Evolutionary conservation across 805 yeast genomes (phyloP).

Genomic region (Wickerhamomyces ciferrii): DNA sequence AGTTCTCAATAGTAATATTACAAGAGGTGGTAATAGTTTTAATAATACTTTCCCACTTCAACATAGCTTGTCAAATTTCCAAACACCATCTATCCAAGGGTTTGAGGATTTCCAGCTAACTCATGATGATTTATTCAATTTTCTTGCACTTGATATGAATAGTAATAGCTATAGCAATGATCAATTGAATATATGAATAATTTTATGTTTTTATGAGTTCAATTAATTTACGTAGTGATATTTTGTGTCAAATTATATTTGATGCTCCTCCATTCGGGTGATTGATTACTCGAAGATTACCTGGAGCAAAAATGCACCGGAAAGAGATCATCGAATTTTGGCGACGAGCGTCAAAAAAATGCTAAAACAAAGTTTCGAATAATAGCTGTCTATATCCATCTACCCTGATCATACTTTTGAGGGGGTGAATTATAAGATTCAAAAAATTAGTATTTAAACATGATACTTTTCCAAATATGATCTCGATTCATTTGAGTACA

Average conservation of each 20-base stretch:
- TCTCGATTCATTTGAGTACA: too few species aligned
- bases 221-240: too few species aligned
- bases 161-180: slow-evolving; percentile 17
- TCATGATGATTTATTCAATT: slow-evolving; percentile 26
- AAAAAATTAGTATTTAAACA: not conserved
- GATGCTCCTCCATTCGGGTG: not conserved
- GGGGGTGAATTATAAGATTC: too few species aligned
- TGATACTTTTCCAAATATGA: not conserved
- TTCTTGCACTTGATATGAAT: slow-evolving; percentile 20
- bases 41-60: not conserved
- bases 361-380: not conserved
- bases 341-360: not conserved
- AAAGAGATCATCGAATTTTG: not conserved
- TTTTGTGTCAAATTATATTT: too few species aligned
- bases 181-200: too few species aligned
- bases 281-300: not conserved
- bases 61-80: slow-evolving; percentile 7
- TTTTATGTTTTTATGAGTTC: too few species aligned
- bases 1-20: not conserved
- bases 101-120: slow-evolving; percentile 20
- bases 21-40: not conserved
- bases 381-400: not conserved
- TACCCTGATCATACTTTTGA: too few species aligned
- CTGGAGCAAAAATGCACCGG: not conserved
- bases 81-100: slow-evolving; percentile 10